Percentiles rank a stretch among this genome's conserved stretches.
phyloP scores from a whole-genome alignment of 768 basidiomycete species.

The Exidia glandulosa region DNA sequence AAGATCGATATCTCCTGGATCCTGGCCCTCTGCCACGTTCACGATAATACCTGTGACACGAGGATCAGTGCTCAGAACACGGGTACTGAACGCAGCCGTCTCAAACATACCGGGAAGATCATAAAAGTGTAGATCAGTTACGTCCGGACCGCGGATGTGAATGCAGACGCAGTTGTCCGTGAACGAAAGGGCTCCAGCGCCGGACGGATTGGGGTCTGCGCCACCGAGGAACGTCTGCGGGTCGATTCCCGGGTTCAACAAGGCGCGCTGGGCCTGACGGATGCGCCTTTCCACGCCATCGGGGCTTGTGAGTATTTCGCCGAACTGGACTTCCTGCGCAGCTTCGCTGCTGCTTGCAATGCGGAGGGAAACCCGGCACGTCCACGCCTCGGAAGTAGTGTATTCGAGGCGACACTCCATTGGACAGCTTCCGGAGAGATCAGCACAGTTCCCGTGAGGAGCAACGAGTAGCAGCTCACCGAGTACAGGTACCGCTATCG shows the following conservation, averaged over 20 bases:
- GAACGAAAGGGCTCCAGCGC: slow-evolving; percentile 22
- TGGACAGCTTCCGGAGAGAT: slow-evolving; percentile 18
- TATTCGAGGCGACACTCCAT: slow-evolving; percentile 24
- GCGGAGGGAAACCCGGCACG: slow-evolving; percentile 20
- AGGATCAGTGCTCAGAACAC: not conserved
- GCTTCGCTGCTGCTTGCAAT: not conserved
- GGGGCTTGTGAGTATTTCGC: slow-evolving; percentile 1
- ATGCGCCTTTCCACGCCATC: slow-evolving; percentile 10
- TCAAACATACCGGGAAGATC: slow-evolving; percentile 41
- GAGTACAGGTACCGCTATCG: slow-evolving; percentile 61
- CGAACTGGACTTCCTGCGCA: slow-evolving; percentile 7
- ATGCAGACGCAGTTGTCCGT: slow-evolving; percentile 47
- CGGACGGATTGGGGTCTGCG: slow-evolving; percentile 4
- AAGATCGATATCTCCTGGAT: slow-evolving; percentile 46
- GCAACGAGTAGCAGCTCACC: slow-evolving; percentile 22
- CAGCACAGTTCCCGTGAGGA: not conserved
- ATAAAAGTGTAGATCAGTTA: slow-evolving; percentile 54
- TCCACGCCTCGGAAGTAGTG: slow-evolving; percentile 16
- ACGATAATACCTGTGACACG: slow-evolving; percentile 50
- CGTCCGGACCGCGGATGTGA: slow-evolving; percentile 45
- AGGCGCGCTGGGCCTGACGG: slow-evolving; percentile 5
- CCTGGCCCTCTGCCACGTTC: slow-evolving; percentile 37
- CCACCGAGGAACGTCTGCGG: slow-evolving; percentile 1
- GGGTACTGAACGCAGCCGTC: not conserved
- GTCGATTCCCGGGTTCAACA: slow-evolving; percentile 3